Evolutionary conservation across 2,329 filamentous ascomycete species (phyloP).

Genomic region (Apiospora phragmitis): DNA sequence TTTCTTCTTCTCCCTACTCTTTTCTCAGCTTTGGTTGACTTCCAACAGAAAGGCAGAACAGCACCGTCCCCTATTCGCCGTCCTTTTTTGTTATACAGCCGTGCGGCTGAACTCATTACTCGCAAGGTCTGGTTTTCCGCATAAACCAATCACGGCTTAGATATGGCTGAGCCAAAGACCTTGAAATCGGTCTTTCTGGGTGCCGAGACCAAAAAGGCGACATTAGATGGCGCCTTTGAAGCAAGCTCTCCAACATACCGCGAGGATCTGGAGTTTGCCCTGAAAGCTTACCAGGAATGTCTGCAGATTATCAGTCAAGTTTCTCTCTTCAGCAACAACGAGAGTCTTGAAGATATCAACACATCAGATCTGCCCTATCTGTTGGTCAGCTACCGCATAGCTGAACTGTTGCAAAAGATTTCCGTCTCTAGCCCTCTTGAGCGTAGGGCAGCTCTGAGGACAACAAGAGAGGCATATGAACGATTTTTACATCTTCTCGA

Average conservation of each 20-base stretch:
- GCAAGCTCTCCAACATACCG: constrained; percentile 66
- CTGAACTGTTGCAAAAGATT: constrained; percentile 74
- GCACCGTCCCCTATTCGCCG: neutral
- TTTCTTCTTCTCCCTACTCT: too few species aligned
- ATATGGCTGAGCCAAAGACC: constrained; percentile 45
- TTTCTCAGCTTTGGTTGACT: neutral
- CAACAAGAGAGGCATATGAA: constrained; percentile 73
- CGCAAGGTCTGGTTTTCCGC: neutral
- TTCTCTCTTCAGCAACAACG: constrained; percentile 88
- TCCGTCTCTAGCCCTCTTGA: constrained; percentile 53
- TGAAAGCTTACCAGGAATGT: constrained; percentile 73
- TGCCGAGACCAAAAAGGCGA: constrained; percentile 51
- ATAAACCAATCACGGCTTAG: constrained; percentile 16
- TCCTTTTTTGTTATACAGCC: neutral
- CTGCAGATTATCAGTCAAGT: constrained; percentile 67
- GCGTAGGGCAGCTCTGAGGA: constrained; percentile 62
- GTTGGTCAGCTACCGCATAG: constrained; percentile 73
- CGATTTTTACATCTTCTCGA: constrained; percentile 76
- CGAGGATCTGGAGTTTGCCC: constrained; percentile 40
- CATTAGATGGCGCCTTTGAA: constrained; percentile 65
- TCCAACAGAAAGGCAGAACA: neutral
- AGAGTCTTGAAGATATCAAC: constrained; percentile 81
- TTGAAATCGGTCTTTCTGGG: constrained; percentile 50
- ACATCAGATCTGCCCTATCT: constrained; percentile 87
- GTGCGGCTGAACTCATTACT: neutral